These are phyloP conservation scores for Vigna reflexopilosa DNA, from an alignment of 306 rosid genomes.

Conservation along the genomic window DNA sequence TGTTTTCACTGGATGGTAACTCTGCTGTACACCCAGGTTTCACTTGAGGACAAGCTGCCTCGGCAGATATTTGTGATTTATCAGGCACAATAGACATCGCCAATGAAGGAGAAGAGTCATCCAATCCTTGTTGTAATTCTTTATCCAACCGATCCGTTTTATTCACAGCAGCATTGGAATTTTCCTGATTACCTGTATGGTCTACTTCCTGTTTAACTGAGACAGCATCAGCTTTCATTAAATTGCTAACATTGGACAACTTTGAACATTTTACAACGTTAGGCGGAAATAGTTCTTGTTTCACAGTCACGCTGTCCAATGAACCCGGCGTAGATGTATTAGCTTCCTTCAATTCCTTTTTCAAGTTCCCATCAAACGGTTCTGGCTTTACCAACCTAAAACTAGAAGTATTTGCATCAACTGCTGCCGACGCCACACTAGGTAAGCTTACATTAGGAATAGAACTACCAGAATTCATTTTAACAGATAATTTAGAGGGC, in stretches of 20 bases:
- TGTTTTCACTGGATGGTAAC: slow-evolving; percentile 41
- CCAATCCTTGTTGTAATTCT: slow-evolving; percentile 43
- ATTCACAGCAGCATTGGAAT: slow-evolving; percentile 48
- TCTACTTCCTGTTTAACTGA: slow-evolving; percentile 62
- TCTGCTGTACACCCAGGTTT: slow-evolving; percentile 51
- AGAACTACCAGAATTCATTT: slow-evolving; percentile 46
- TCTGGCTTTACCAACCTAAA: slow-evolving; percentile 70
- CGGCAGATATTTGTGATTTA: slow-evolving; percentile 36
- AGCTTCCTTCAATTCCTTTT: slow-evolving; percentile 49
- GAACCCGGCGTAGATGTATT: slow-evolving; percentile 42
- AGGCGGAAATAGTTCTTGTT: slow-evolving; percentile 51
- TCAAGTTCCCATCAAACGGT: slow-evolving; percentile 67
- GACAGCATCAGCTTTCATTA: slow-evolving; percentile 48
- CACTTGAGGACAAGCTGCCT: slow-evolving; percentile 27
- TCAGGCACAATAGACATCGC: slow-evolving; percentile 31
- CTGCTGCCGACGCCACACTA: slow-evolving; percentile 36
- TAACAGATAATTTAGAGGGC: slow-evolving; percentile 54
- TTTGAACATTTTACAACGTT: slow-evolving; percentile 45
- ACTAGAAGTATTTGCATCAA: slow-evolving; percentile 50
- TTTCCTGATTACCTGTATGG: slow-evolving; percentile 45
- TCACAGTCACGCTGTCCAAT: slow-evolving; percentile 49
- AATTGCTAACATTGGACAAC: slow-evolving; percentile 41
- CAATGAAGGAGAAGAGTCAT: slow-evolving; percentile 43
- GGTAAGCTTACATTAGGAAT: slow-evolving; percentile 41
- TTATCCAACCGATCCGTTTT: slow-evolving; percentile 43